Conservation (phyloP, 257 asterid genomes). For the Nicotiana sylvestris region DNA sequence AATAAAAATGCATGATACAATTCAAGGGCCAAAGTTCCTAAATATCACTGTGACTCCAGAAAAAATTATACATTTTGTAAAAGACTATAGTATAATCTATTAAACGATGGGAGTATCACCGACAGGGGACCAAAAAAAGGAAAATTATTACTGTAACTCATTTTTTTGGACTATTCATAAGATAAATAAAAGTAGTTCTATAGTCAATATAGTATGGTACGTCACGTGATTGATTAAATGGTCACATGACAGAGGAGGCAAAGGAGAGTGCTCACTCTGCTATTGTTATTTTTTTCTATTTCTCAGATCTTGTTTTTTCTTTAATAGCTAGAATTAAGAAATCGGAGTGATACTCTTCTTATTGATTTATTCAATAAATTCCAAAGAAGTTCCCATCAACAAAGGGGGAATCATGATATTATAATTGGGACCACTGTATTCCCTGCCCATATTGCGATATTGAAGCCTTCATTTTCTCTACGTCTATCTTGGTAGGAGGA, state of each 20-base stretch:
- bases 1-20: no score
- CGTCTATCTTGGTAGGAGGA: not conserved
- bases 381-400: not conserved
- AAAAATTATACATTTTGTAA: not conserved
- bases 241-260: constrained; percentile 13
- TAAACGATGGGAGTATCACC: not conserved
- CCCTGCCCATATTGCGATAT: not conserved
- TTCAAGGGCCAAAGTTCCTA: no score
- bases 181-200: not conserved
- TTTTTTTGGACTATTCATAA: no score
- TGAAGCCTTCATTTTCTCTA: not conserved
- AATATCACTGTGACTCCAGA: no score
- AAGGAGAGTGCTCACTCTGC: constrained; percentile 7
- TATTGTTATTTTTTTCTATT: not conserved
- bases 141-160: not conserved
- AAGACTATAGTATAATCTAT: not conserved
- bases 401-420: not conserved
- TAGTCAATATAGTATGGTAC: not conserved
- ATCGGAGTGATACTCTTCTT: not conserved
- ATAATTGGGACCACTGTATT: constrained; percentile 4
- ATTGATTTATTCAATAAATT: not conserved
- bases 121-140: not conserved
- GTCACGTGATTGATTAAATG: not conserved
- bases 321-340: not conserved
- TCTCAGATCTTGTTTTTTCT: not conserved